These are phyloP conservation scores for Saccharomycopsis selenospora DNA, from an alignment of 805 yeast genomes.

Conservation along the genomic window DNA sequence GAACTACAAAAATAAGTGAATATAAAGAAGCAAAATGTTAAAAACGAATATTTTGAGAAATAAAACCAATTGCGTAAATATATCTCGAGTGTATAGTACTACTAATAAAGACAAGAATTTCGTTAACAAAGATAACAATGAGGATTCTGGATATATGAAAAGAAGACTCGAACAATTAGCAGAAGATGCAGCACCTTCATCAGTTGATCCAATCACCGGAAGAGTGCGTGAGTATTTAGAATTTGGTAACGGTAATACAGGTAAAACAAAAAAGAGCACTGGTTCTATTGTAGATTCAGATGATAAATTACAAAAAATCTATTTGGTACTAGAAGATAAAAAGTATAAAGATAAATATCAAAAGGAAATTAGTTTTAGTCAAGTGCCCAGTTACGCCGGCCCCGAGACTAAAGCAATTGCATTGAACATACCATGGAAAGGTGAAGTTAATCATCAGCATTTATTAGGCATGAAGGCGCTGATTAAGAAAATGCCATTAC, in stretches of 20 bases:
- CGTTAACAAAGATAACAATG: background rate
- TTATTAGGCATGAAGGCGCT: background rate
- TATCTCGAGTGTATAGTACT: background rate
- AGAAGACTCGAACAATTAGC: slow-evolving; percentile 35
- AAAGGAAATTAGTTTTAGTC: slow-evolving; percentile 34
- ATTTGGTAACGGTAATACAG: background rate
- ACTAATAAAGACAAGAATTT: background rate
- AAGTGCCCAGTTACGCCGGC: slow-evolving; percentile 38
- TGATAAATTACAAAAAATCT: slow-evolving; percentile 24
- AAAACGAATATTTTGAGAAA: too few relatives aligned
- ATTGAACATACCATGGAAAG: slow-evolving; percentile 49
- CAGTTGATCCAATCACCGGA: slow-evolving; percentile 33
- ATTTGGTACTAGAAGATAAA: slow-evolving; percentile 28
- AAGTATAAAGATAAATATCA: slow-evolving; percentile 35
- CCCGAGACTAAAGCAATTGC: slow-evolving; percentile 44
- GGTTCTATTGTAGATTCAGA: slow-evolving; percentile 25
- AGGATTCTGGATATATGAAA: slow-evolving; percentile 27
- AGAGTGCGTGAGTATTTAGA: slow-evolving; percentile 24
- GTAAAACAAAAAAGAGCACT: background rate
- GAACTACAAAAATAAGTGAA: too few relatives aligned
- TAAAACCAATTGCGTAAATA: too few relatives aligned
- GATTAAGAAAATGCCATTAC: background rate
- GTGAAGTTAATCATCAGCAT: slow-evolving; percentile 29
- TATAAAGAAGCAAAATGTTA: too few relatives aligned
- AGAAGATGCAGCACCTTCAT: slow-evolving; percentile 33